Base-by-base conservation (phyloP, 805 yeast genomes). In the Kluyveromyces lactis region DNA sequence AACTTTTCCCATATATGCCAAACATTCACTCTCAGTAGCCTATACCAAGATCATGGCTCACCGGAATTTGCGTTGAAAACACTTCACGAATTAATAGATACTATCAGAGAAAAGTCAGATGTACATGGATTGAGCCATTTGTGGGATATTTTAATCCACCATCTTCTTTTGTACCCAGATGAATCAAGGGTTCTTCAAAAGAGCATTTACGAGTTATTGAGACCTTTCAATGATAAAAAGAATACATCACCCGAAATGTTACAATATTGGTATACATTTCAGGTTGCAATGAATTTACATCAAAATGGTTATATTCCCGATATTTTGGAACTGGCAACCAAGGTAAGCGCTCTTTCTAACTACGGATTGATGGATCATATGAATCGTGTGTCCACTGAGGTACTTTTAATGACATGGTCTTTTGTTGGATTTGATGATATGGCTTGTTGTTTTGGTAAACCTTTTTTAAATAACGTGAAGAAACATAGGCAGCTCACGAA, bases 41-140 rank as follows among this genome's bases (percentile, higher is more conserved):
- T 34, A 9, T 34, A 34, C 19, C 37, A 34, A 15, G 37, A 34
- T 17, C 29, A 34, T 15, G 37, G 37, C 18, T 34, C 37, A 16
- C 27, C 37, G 11, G 21, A 21, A 24, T 18, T 26, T 13, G 37
- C 37, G n/a, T 24, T 34, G 18, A 24, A 26, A 21, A 34, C 37
- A 11, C 29, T 34, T 10, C 37, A 34, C 12, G 37, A 34, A 18
- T 19, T 34, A 10, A 34, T 34, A 15, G 12, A 23, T 12, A 34
- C 27, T 10, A 34, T 34, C n/a, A 34, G 37, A 18, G 37, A 34
- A 34, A 34, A 34, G 16, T 23, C 37, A 10, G 37, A 30, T 4
- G 23, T 34, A 3, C 37, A 34, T 11, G 37, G 37, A 13, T 15
- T 34, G 10, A 26, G 15, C 9, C 23, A 34, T 24, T 18, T 34